Evolutionary conservation across 192 early-diverging fungal species (phyloP), one percentile per base, ranked within the genome.

Genomic region (Chytriomyces sp.): DNA sequence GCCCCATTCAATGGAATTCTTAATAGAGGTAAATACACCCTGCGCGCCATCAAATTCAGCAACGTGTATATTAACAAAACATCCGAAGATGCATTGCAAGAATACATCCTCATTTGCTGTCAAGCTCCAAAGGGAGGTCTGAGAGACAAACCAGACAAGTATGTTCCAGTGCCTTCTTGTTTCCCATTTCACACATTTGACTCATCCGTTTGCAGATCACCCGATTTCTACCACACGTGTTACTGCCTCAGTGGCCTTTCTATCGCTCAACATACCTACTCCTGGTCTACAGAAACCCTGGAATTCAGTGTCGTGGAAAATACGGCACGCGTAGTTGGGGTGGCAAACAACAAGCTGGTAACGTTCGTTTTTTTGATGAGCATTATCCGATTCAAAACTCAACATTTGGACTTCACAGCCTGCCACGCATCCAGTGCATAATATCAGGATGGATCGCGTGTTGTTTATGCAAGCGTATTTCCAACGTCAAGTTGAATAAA

Each of bases 181-280:
- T 9, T 35, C 35, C 2, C 35, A 35, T 35, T 35, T 35, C 35
- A 35, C 35, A 4, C 35, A 4, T 4, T 35, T 35, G 4, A 35
- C 5, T 23, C 16, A 45, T 82, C 23, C 28, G 45, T 50, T 53
- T 50, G 3, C 68, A 93, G 90, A 62, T 59, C 76, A 2, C 87
- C 92, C 0, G 97, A 99, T 77, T 91, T 90, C 59, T 99, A 99
- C 82, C 97, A 99, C 77, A 96, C 96, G 47, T 96, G 95, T 74
- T 99, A 99, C 78, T 89, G 91, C 28, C 85, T 99, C 48, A 87
- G 87, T 63, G 97, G 97, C 0, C 81, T 99, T 26, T 95, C 96
- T 6, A 77, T 91, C 23, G 84, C 93, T 6, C 97, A 98, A 75
- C 90, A 98, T 77, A 83, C 91, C 23, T 86, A 92, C 24, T 47